Evolutionary conservation across 2,329 filamentous ascomycete genomes (phyloP).

Genomic region (Colletotrichum gloeosporioides): DNA sequence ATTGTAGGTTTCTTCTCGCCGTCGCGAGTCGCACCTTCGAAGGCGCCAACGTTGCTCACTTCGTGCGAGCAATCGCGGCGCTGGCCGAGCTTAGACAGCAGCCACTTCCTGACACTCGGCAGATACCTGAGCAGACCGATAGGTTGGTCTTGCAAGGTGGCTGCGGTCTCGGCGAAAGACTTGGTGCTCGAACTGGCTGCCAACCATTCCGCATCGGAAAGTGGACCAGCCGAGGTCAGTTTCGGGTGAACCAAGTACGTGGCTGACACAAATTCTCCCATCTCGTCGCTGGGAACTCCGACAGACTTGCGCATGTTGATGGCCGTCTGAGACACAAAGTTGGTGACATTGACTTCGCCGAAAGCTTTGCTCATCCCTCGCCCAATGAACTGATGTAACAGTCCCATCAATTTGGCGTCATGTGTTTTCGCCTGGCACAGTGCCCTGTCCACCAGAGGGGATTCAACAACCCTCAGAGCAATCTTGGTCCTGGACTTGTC

Average conservation of each 20-base stretch:
- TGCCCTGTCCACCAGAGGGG: constrained; percentile 28
- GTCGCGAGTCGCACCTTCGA: constrained; percentile 28
- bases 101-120: constrained; percentile 43
- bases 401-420: constrained; percentile 43
- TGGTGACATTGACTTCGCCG: constrained; percentile 24
- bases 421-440: constrained; percentile 35
- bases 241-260: constrained; percentile 30
- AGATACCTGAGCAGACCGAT: constrained; percentile 48
- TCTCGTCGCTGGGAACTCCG: constrained; percentile 33
- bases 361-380: constrained; percentile 39
- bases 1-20: constrained; percentile 25
- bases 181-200: constrained; percentile 34
- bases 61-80: constrained; percentile 46
- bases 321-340: constrained; percentile 42
- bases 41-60: constrained; percentile 48
- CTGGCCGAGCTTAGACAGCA: constrained; percentile 39
- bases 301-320: constrained; percentile 44
- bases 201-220: constrained; percentile 36
- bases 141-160: constrained; percentile 29
- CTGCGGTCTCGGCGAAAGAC: constrained; percentile 33
- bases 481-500: constrained; percentile 32
- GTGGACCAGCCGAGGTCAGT: background rate
- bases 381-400: constrained; percentile 44
- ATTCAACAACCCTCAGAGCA: constrained; percentile 34
- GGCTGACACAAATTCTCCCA: constrained; percentile 40